These are phyloP conservation scores for Sporothrix schenckii DNA, from an alignment of 2,329 filamentous ascomycete genomes.

Conservation along the genomic window DNA sequence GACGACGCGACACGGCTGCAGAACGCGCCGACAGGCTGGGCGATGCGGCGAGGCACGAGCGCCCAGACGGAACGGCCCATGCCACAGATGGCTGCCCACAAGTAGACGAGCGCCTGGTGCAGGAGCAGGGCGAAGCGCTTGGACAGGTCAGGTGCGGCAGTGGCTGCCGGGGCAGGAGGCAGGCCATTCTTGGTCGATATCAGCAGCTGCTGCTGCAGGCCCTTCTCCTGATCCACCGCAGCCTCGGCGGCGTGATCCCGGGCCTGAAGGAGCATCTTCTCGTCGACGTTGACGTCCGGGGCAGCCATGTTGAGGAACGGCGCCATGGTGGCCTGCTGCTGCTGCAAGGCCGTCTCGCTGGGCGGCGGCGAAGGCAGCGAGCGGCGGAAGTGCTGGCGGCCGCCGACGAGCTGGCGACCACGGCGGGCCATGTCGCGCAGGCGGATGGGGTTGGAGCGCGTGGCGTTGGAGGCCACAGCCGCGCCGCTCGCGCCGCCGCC, in stretches of 20 bases:
- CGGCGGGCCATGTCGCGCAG: slow-evolving; percentile 35
- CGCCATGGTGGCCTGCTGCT: slow-evolving; percentile 3
- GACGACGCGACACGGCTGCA: slow-evolving; percentile 25
- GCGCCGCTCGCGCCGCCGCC: slow-evolving; percentile 29
- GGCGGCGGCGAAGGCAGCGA: slow-evolving; percentile 25
- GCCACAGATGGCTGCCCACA: slow-evolving; percentile 31
- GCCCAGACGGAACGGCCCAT: slow-evolving; percentile 29
- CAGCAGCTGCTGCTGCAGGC: slow-evolving; percentile 3
- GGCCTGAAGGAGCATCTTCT: slow-evolving; percentile 28
- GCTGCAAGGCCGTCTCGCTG: not conserved
- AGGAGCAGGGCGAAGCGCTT: slow-evolving; percentile 31
- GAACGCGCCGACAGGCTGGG: slow-evolving; percentile 31
- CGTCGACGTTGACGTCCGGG: slow-evolving; percentile 11
- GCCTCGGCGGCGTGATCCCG: slow-evolving; percentile 14
- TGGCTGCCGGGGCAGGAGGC: not conserved
- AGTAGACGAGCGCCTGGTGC: slow-evolving; percentile 30
- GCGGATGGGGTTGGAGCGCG: slow-evolving; percentile 30
- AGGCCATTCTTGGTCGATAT: not conserved
- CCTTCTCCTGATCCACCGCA: slow-evolving; percentile 30
- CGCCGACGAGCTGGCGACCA: slow-evolving; percentile 34
- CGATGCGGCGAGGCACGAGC: slow-evolving; percentile 32
- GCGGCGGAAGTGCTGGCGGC: slow-evolving; percentile 31
- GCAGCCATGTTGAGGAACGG: slow-evolving; percentile 24
- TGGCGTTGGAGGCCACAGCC: slow-evolving; percentile 9
- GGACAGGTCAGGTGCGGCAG: not conserved